phyloP scores from a whole-genome alignment of 805 yeast genomes.

The Hanseniaspora guilliermondii region DNA sequence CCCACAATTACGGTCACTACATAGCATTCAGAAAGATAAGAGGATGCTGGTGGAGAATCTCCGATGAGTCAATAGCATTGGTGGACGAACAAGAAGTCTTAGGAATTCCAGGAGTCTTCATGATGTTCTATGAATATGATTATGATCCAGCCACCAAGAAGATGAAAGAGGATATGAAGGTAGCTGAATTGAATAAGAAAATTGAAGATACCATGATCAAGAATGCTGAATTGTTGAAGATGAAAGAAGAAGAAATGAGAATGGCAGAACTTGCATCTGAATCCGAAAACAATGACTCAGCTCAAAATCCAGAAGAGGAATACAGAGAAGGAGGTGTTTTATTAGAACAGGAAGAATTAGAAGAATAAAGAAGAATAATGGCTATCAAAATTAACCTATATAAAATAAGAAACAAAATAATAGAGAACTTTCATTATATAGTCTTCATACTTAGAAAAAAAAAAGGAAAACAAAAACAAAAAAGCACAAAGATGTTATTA shows the following conservation, averaged over 20 bases:
- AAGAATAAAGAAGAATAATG: not conserved
- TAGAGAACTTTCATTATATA: no score
- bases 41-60: conserved; percentile 90
- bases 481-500: not conserved
- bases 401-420: not conserved
- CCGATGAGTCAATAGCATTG: conserved; percentile 76
- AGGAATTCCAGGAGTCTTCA: conserved; percentile 73
- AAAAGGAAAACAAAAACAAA: no score
- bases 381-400: no score
- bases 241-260: conserved; percentile 14
- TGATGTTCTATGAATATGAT: conserved; percentile 73
- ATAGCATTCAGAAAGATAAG: conserved; percentile 72
- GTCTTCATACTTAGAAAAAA: not conserved
- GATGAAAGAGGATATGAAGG: conserved; percentile 23
- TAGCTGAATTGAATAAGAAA: conserved; percentile 12
- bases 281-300: not conserved
- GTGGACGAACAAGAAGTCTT: conserved; percentile 73
- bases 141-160: conserved; percentile 26
- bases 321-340: conserved; percentile 9
- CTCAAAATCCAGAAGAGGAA: conserved; percentile 2
- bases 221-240: conserved; percentile 5
- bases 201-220: conserved; percentile 15
- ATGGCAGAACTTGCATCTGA: conserved; percentile 12
- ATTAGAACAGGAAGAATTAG: conserved; percentile 9
- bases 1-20: conserved; percentile 96